phyloP scores from a whole-genome alignment of 306 rosid species.

The Erythrophleum fordii region DNA sequence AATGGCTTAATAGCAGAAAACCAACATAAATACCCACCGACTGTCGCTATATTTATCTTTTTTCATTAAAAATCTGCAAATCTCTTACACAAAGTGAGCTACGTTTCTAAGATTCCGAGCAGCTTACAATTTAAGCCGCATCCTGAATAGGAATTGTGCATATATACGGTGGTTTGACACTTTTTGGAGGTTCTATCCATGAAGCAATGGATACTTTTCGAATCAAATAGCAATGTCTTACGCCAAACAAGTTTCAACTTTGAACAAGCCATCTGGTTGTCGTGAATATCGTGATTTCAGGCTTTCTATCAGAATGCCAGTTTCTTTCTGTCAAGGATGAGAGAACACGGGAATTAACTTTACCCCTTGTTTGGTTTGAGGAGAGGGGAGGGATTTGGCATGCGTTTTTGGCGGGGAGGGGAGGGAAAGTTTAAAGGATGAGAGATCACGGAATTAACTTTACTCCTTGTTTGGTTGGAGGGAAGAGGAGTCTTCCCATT shows the following conservation, averaged over 20 bases:
- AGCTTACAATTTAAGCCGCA: conserved; percentile 50
- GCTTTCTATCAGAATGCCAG: background rate
- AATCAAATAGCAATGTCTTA: conserved; percentile 26
- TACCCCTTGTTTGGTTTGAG: too few species aligned
- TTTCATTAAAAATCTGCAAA: conserved; percentile 31
- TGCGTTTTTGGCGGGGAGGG: too few species aligned
- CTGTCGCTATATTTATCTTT: background rate
- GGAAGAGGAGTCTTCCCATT: too few species aligned
- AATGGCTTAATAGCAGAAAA: conserved; percentile 49
- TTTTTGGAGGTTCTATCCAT: conserved; percentile 25
- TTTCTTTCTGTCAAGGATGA: background rate
- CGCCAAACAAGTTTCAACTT: background rate
- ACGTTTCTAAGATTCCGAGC: conserved; percentile 46
- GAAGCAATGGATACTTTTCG: conserved; percentile 14
- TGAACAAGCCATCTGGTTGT: conserved; percentile 2
- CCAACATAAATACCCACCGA: conserved; percentile 35
- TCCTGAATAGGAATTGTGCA: background rate
- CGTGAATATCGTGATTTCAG: background rate
- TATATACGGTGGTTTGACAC: conserved; percentile 34
- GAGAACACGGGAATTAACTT: background rate
- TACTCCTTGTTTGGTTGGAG: too few species aligned
- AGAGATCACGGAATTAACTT: too few species aligned
- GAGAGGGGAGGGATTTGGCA: too few species aligned
- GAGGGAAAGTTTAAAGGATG: too few species aligned
- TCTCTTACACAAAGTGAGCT: conserved; percentile 30